Evolutionary conservation across 129 eudicot genomes (phyloP).

Genomic region (Artemisia tridentata): DNA sequence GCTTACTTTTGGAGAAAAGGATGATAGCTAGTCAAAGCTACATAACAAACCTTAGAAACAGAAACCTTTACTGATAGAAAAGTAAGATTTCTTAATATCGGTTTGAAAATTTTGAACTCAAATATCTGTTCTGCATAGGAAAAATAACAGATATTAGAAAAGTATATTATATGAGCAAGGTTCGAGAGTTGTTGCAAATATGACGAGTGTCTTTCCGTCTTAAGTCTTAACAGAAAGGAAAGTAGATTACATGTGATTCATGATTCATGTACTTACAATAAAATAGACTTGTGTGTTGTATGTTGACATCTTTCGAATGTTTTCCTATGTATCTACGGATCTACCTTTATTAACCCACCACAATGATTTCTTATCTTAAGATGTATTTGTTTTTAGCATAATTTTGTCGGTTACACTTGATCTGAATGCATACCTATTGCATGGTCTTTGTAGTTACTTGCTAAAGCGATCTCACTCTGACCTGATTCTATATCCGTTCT

Average conservation of each 20-base stretch:
- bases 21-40: neutral
- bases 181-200: too few relatives aligned
- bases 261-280: too few relatives aligned
- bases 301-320: too few relatives aligned
- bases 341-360: neutral
- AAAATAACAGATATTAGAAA: too few relatives aligned
- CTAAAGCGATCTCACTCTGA: slow-evolving; percentile 10
- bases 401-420: neutral
- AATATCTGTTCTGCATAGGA: neutral
- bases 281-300: too few relatives aligned
- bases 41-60: neutral
- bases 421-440: neutral
- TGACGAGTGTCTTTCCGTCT: too few relatives aligned
- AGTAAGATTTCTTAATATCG: neutral
- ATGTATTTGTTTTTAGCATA: neutral
- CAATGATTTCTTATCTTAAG: neutral
- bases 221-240: too few relatives aligned
- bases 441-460: slow-evolving; percentile 17
- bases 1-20: neutral
- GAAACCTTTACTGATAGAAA: neutral
- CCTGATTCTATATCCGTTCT: slow-evolving; percentile 3
- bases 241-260: too few relatives aligned
- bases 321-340: too few relatives aligned
- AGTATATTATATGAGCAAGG: too few relatives aligned
- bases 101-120: neutral